These are phyloP conservation scores for Ustilago cynodontis DNA, from an alignment of 1,284 basidiomycete genomes.

Conservation along the genomic window DNA sequence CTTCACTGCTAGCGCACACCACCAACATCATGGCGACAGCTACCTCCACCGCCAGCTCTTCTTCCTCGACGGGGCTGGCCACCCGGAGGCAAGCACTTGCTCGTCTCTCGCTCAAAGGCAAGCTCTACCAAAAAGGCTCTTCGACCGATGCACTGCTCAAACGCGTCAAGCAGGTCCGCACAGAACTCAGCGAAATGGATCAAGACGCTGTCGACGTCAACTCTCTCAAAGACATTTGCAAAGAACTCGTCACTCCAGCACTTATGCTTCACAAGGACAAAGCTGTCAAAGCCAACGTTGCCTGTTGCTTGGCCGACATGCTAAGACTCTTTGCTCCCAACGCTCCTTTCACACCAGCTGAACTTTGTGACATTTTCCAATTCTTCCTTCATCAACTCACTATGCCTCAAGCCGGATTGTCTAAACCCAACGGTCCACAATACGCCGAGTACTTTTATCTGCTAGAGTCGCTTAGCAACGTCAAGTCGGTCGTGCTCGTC, in stretches of 20 bases:
- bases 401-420: constrained; percentile 46
- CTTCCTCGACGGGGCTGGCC: constrained; percentile 21
- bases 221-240: constrained; percentile 79
- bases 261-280: constrained; percentile 92
- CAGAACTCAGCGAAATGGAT: constrained; percentile 84
- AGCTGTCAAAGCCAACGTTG: constrained; percentile 91
- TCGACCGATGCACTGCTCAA: constrained; percentile 60
- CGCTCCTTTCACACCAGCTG: constrained; percentile 88
- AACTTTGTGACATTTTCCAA: constrained; percentile 74
- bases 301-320: constrained; percentile 93
- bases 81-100: constrained; percentile 40
- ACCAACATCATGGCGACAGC: constrained; percentile 29
- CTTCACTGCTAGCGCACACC: background rate
- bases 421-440: constrained; percentile 50
- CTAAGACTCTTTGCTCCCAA: constrained; percentile 94
- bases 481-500: constrained; percentile 93
- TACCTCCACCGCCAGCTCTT: constrained; percentile 26
- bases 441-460: constrained; percentile 75
- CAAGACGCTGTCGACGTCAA: constrained; percentile 85
- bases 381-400: constrained; percentile 75
- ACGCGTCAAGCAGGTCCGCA: constrained; percentile 48
- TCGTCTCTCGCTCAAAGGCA: constrained; percentile 55
- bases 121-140: constrained; percentile 52
- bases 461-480: constrained; percentile 88
- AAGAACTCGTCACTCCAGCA: constrained; percentile 82